These are phyloP conservation scores for Rhodamnia rubescens DNA, from an alignment of 345 rosid genomes.

Conservation along the genomic window DNA sequence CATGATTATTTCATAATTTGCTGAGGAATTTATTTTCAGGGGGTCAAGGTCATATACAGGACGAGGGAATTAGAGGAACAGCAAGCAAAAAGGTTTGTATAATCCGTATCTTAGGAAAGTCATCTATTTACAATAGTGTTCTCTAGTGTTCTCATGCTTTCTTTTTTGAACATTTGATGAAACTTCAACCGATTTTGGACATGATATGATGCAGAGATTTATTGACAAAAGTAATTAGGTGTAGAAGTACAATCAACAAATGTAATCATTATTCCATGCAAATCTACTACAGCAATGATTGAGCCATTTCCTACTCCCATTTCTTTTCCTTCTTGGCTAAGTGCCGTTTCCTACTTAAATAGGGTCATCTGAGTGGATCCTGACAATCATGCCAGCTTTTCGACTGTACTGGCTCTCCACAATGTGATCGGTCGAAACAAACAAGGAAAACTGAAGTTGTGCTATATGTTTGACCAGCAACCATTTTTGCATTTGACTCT, in stretches of 20 bases:
- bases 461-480: not conserved
- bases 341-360: not conserved
- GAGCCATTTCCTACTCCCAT: not conserved
- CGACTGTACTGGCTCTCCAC: not conserved
- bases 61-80: slow-evolving; percentile 80
- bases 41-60: slow-evolving; percentile 68
- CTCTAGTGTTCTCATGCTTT: not conserved
- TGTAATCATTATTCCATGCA: not conserved
- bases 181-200: not conserved
- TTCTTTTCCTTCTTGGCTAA: not conserved
- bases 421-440: not conserved
- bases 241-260: not conserved
- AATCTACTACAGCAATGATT: not conserved
- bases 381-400: not conserved
- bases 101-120: not conserved
- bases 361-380: not conserved
- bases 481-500: not conserved
- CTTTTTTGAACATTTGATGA: not conserved
- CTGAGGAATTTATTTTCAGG: slow-evolving; percentile 28
- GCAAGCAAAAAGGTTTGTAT: slow-evolving; percentile 67
- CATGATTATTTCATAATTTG: not conserved
- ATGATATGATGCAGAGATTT: not conserved
- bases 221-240: not conserved
- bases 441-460: not conserved
- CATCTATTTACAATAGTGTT: not conserved